These are phyloP conservation scores for Ceratocystis eucalypticola DNA, from an alignment of 2,329 filamentous ascomycete genomes.

Conservation along the genomic window DNA sequence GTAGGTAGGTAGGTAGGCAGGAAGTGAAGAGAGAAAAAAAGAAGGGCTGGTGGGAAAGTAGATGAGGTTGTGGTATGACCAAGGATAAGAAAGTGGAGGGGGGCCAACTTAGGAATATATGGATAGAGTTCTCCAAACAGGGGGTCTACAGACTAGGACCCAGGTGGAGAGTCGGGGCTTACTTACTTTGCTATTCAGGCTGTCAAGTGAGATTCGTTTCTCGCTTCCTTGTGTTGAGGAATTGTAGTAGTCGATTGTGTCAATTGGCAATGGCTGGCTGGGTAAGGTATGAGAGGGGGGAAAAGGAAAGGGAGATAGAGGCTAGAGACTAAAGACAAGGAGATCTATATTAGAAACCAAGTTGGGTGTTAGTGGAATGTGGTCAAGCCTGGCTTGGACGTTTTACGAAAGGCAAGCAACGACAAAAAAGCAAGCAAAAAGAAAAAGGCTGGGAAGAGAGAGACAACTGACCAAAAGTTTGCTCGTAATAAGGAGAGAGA, in stretches of 20 bases:
- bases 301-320: neutral
- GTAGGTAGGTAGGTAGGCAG: neutral
- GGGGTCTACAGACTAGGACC: neutral
- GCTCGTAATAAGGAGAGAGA: neutral
- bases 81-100: constrained; percentile 1
- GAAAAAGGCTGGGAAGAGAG: neutral
- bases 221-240: constrained; percentile 2
- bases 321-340: neutral
- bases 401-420: neutral
- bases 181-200: neutral
- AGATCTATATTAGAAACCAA: neutral
- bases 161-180: neutral
- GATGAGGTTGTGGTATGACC: neutral
- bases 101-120: constrained; percentile 3
- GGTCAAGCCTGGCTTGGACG: neutral
- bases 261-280: neutral
- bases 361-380: neutral
- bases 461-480: neutral
- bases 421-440: neutral
- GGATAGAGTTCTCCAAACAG: neutral
- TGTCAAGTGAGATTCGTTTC: neutral
- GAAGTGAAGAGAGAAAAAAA: neutral
- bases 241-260: neutral
- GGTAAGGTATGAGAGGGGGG: neutral
- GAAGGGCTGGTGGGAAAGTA: constrained; percentile 1